A percentile compares a stretch with the other conserved stretches of the same genome.
Evolutionary conservation across 345 rosid species (phyloP).

Genomic region (rapeseed (Brassica napus)): Da-Ae NC_063438.1:13615001-13615500

Average conservation of each 20-base stretch:
- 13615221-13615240: too few relatives aligned
- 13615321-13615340: too few relatives aligned
- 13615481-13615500: too few relatives aligned
- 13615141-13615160: background rate
- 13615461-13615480: too few relatives aligned
- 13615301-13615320: too few relatives aligned
- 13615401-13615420: slow-evolving; percentile 73
- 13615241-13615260: too few relatives aligned
- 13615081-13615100: slow-evolving; percentile 47
- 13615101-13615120: background rate
- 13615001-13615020: slow-evolving; percentile 81
- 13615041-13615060: slow-evolving; percentile 56
- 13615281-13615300: too few relatives aligned
- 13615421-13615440: slow-evolving; percentile 85
- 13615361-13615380: too few relatives aligned
- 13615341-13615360: too few relatives aligned
- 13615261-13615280: too few relatives aligned
- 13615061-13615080: slow-evolving; percentile 85
- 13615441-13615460: slow-evolving; percentile 51
- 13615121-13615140: background rate
- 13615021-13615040: slow-evolving; percentile 65
- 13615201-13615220: too few relatives aligned
- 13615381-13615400: slow-evolving; percentile 80
- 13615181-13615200: too few relatives aligned
- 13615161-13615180: slow-evolving; percentile 14